Evolutionary conservation across 352 stramenopile genomes (phyloP), one percentile per base, ranked within the genome.

Genomic region (Globisporangium canariense): DNA sequence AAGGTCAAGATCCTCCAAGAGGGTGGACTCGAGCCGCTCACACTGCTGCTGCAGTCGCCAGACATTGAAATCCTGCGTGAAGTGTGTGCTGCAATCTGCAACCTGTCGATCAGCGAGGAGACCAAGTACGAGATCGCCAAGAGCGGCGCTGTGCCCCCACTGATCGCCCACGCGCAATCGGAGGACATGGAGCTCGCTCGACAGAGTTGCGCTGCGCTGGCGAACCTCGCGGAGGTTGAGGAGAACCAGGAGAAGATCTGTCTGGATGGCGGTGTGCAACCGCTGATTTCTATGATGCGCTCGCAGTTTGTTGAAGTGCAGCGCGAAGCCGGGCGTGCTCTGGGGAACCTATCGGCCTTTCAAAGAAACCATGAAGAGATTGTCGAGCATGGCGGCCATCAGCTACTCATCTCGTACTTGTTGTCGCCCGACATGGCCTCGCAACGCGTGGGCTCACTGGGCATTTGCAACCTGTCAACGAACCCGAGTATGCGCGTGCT

Each of bases 61-160:
- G 94, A 99, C 65, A 74, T 96, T 10, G 93, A 98, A 68, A 97
- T 99, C 38, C 74, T 98, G 10, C 81, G 94, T 0, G 96, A 99
- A 64, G 91, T 96, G 1, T 98, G 92, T 56, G 96, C 93, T 0
- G 94, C 93, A 3, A 74, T 99, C 0, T 98, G 90, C 66, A 99
- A 99, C 73, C 78, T 99, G 32, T 97, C 93, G 6, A 75, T 98
- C 38, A 93, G 87, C 36, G 95, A 98, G 56, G 96, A 99, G 69
- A 99, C 97, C 68, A 99, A 99, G 73, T 98, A 98, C 65, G 97
- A 99, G 71, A 97, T 99, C 41, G 86, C 90, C 18, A 98, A 98
- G 68, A 97, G 82, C 54, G 96, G 96, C 3, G 90, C 89, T 4
- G 85, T 99, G 14, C 60, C 86, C 13, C 87, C 92, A 20, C 77